Base-by-base conservation (phyloP, 2,329 filamentous ascomycete genomes). In the Aspergillus sp. region DNA sequence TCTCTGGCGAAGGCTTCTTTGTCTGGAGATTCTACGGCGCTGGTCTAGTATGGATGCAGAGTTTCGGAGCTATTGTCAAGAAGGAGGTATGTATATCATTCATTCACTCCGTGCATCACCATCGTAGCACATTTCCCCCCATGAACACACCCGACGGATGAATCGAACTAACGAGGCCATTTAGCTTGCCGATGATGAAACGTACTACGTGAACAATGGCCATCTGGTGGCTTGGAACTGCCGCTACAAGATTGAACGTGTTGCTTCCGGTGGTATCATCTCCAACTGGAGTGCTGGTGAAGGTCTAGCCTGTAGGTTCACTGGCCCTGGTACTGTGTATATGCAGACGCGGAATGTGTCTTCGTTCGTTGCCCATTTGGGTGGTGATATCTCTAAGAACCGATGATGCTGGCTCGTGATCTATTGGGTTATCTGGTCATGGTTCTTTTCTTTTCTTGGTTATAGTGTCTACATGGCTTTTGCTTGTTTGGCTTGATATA, bases 151-250 rank as follows among this genome's bases (percentile, higher is more conserved):
- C 17, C 21, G 45, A 13, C 25, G 38, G 41, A 55, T 48, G 48
- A 12, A 36, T 10, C 48, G 1, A 41, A 55, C n/a, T 49, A 21
- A 30, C 25, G 30, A n/a, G n/a, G n/a, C n/a, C n/a, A n/a, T n/a
- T n/a, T n/a, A n/a, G 78, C 73, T 80, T n/a, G 64, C 65, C 0
- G 81, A 84, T 12, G 89, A 89, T 9, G 94, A 98, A 74, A 90
- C 89, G 68, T 98, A 97, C 76, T 91, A 95, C 66, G 88, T 97
- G 59, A 92, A 97, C 70, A 97, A 97, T 69, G 92, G 92, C 3
- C 92, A 98, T 68, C 83, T 98, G 1, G 92, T 98, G 0, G 94
- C 95, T 0, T 99, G 95, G 95, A 97, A 97, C 74, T 93, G 91
- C 72, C 92, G 96, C 72, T 99, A 98, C 71, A 84, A 91, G 4